phyloP scores from a whole-genome alignment of 768 basidiomycete genomes.

The Fomitopsis pulvina region DNA sequence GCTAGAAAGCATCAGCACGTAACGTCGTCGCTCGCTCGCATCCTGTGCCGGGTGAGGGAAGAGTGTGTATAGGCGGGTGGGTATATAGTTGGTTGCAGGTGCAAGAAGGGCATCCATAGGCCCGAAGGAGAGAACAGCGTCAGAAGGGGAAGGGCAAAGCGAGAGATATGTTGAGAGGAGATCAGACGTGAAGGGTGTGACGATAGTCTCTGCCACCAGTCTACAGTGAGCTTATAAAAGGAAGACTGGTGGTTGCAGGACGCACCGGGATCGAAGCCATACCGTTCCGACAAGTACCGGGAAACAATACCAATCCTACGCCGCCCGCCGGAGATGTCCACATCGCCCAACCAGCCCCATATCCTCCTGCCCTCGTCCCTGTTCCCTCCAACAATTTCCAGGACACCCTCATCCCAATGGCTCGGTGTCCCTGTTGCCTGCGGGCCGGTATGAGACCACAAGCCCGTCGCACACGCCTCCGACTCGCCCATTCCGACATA shows the following conservation, averaged over 20 bases:
- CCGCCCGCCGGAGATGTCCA: constrained; percentile 60
- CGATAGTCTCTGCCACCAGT: constrained; percentile 48
- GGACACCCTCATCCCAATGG: constrained; percentile 73
- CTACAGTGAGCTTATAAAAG: background rate
- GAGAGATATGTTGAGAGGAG: constrained; percentile 75
- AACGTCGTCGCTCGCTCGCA: constrained; percentile 62
- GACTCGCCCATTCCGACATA: constrained; percentile 69
- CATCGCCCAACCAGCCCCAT: constrained; percentile 78
- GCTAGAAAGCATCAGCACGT: constrained; percentile 65
- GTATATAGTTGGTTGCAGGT: constrained; percentile 67
- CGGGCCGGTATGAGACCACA: constrained; percentile 53
- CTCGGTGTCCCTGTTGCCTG: constrained; percentile 13
- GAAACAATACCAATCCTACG: constrained; percentile 61
- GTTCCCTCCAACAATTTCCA: constrained; percentile 74
- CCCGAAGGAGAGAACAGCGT: constrained; percentile 75
- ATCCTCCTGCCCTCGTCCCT: constrained; percentile 68
- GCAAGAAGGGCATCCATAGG: constrained; percentile 75
- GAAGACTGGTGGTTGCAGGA: constrained; percentile 6
- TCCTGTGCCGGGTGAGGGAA: constrained; percentile 83
- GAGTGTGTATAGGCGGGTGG: constrained; percentile 68
- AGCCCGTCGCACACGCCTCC: constrained; percentile 71
- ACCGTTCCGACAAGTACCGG: constrained; percentile 72
- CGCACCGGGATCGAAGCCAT: constrained; percentile 71
- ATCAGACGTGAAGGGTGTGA: constrained; percentile 74
- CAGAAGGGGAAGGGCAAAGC: constrained; percentile 60